phyloP scores from a whole-genome alignment of 1,284 basidiomycete species.

The Athelia psychrophila region DNA sequence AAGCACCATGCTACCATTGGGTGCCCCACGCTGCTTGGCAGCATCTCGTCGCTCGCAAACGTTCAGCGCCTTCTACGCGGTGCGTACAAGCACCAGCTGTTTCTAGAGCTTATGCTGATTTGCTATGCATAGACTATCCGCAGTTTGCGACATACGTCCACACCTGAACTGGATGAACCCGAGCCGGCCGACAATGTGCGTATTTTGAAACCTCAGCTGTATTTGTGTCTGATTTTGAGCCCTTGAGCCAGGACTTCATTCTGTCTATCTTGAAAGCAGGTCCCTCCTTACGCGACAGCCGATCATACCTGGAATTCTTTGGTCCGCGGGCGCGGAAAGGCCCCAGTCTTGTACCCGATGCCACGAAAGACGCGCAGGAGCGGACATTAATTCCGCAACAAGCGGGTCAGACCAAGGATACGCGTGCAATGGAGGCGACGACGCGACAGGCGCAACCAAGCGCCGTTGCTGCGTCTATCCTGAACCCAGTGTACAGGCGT shows the following conservation, averaged over 20 bases:
- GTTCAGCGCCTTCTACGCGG: constrained; percentile 62
- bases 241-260: constrained; percentile 84
- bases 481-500: constrained; percentile 79
- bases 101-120: not conserved
- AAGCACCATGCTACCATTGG: constrained; percentile 12
- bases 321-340: constrained; percentile 47
- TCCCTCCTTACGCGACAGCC: constrained; percentile 89
- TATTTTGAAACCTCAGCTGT: constrained; percentile 4
- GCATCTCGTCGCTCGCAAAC: constrained; percentile 32
- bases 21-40: constrained; percentile 9
- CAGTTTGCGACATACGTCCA: constrained; percentile 34
- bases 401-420: constrained; percentile 9
- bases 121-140: constrained; percentile 45
- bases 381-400: constrained; percentile 7
- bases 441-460: constrained; percentile 38
- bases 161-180: constrained; percentile 40
- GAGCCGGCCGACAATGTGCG: constrained; percentile 53
- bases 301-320: constrained; percentile 88
- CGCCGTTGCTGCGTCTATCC: constrained; percentile 76
- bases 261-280: constrained; percentile 92
- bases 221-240: not conserved
- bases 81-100: constrained; percentile 28
- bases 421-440: constrained; percentile 9
- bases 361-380: constrained; percentile 12
- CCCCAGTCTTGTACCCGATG: constrained; percentile 19